Evolutionary conservation across 169 alveolate genomes (phyloP), one percentile per base, ranked within the genome.

Genomic region (Cryptosporidium meleagridis): DNA sequence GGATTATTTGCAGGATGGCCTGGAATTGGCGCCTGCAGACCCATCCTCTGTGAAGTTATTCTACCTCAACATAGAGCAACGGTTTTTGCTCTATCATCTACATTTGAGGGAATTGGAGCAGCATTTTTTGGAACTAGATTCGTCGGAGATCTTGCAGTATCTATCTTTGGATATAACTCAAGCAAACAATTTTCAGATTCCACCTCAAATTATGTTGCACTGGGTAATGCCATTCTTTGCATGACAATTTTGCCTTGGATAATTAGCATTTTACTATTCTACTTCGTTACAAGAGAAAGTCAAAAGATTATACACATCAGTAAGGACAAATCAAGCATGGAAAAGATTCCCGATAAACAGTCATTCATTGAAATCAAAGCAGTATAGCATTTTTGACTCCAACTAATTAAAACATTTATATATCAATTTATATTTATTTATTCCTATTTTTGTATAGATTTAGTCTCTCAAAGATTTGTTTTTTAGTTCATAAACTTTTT

Each of bases 1-100:
- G 89, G 89, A 7, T 41, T 80, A 6, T 45, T 80, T 39, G 75
- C 89, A 16, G 89, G 73, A 45, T 80, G 89, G 89, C 89, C 89
- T 7, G 89, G 89, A 39, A 65, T 80, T 39, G 89, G 89, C 23
- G 89, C 89, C 18, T 80, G 89, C 33, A 37, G 75, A 10, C 89
- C 89, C 12, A 59, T 80, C 2, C 65, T 80, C n/a, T 80, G 80
- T 21, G 89, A 80, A 58, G 68, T 80, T 4, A 48, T 80, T 8
- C 80, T 80, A 21, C 89, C 89, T 41, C 73, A 65, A 29, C 75
- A 80, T 12, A 80, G 89, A 62, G 89, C 89, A 29, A 80, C 89
- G 8, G 75, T 80, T n/a, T 80, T 80, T 62, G 89, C 89, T 5
- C 80, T 80, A 29, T 80, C 75, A 12, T 80, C 75, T 14, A 65